Base-by-base conservation (phyloP, 2,329 filamentous ascomycete species). In the Penicillium sp. region DNA sequence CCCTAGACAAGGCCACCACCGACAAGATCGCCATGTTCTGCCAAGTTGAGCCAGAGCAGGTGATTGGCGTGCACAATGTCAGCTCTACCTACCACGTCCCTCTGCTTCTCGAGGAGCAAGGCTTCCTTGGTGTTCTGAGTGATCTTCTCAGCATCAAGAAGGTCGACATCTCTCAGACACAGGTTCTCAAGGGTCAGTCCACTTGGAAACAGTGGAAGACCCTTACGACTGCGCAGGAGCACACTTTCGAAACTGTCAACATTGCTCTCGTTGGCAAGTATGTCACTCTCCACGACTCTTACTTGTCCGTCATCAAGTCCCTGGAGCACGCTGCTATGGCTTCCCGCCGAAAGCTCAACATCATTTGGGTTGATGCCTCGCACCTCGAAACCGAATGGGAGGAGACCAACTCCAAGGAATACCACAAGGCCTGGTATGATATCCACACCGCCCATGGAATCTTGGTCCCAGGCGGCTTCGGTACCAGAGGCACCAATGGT, bases 211-310 rank as follows among this genome's bases (percentile, higher is more conserved):
- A 83, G 57, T 97, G 91, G 91, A 83, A 83, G 64, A 72, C 73
- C 24, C 77, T 87, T 7, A 86, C 88, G 3, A 77, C 78, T 8
- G 78, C 80, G 19, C 79, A 87, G 61, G 77, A 84, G 49, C 80
- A 81, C 53, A 75, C 84, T 42, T 77, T 80, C 50, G 83, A 87
- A 37, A 76, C 78, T 1, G 84, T 97, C 51, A 78, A 79, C 38
- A 94, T 97, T 66, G 88, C 82, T 13, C 75, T 97, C n/a, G 90
- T 97, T 15, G 91, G 93, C 60, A 97, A 97, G 72, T 97, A 97
- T 69, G 83, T 83, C 26, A 81, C 82, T 51, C 80, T 91, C 4
- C 83, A 89, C 48, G 91, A 97, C 69, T 85, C 87, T 5, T 96
- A 96, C 64, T 77, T 94, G 45, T 85, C 81, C 31, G 84, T 94